Evolutionary conservation across 2,329 filamentous ascomycete species (phyloP).

Genomic region (Trichoderma sp.): DNA sequence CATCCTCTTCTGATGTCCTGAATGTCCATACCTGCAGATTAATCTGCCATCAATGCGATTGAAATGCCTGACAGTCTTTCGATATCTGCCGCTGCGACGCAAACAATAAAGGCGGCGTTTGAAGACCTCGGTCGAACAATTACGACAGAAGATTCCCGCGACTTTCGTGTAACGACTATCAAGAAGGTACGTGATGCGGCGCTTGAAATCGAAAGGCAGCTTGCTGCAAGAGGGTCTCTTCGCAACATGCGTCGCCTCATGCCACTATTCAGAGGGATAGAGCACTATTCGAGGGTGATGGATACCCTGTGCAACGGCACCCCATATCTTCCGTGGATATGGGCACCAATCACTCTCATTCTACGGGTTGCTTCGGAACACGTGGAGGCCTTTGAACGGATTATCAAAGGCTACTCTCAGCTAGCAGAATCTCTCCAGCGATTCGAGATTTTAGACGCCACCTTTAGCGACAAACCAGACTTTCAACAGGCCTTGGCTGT

Average conservation of each 20-base stretch:
- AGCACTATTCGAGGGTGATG: conserved; percentile 33
- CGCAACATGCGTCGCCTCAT: not conserved
- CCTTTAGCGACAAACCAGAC: conserved; percentile 35
- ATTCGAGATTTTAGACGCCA: conserved; percentile 30
- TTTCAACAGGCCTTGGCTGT: conserved; percentile 46
- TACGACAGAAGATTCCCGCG: not conserved
- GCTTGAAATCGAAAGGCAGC: not conserved
- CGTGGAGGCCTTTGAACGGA: not conserved
- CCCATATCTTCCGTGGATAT: conserved; percentile 48
- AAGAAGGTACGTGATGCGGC: not conserved
- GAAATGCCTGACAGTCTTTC: not conserved
- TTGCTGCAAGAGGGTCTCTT: not conserved
- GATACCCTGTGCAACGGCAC: conserved; percentile 51
- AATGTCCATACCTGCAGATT: no score
- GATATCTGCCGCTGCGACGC: not conserved
- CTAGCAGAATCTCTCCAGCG: not conserved
- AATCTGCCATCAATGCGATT: no score
- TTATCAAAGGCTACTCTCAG: not conserved
- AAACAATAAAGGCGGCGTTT: not conserved
- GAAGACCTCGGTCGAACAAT: not conserved
- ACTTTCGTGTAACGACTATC: not conserved
- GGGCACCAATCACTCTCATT: conserved; percentile 46
- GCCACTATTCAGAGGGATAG: conserved; percentile 29
- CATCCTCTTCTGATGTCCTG: no score
- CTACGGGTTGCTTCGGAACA: not conserved